A percentile compares a stretch with the other conserved stretches of the same genome.
phyloP scores from a whole-genome alignment of 805 yeast genomes.

The Hemisphaericaspora nanyangensis region DNA sequence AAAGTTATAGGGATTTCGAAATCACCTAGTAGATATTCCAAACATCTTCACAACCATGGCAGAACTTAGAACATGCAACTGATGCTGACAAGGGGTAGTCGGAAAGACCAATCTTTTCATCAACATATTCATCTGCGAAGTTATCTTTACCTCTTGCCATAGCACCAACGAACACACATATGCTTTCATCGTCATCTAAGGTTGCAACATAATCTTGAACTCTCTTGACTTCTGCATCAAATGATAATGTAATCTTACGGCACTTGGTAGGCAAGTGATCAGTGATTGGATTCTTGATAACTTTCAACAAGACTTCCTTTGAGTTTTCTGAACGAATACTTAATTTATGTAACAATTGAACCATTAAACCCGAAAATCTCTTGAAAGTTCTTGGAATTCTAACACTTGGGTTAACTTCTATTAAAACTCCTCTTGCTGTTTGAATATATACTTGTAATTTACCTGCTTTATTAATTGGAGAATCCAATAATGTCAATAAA shows the following conservation, averaged over 20 bases:
- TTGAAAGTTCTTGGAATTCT: constrained; percentile 98
- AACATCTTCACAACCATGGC: constrained; percentile 98
- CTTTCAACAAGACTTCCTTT: constrained; percentile 89
- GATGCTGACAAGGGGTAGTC: constrained; percentile 95
- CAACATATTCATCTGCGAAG: constrained; percentile 95
- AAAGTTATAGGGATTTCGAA: neutral
- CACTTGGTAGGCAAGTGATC: constrained; percentile 97
- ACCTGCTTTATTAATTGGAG: constrained; percentile 98
- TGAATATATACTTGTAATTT: constrained; percentile 93
- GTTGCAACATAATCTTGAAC: constrained; percentile 84
- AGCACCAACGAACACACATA: constrained; percentile 98
- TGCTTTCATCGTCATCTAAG: constrained; percentile 83
- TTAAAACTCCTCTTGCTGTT: constrained; percentile 89
- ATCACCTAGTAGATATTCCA: constrained; percentile 65
- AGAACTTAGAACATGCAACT: constrained; percentile 96
- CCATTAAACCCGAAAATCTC: constrained; percentile 97
- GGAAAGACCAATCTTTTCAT: constrained; percentile 93
- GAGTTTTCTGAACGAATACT: constrained; percentile 93
- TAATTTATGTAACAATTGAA: constrained; percentile 86
- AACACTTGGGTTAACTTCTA: constrained; percentile 94
- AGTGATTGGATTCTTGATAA: constrained; percentile 94
- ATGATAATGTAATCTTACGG: constrained; percentile 86
- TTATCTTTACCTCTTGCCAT: constrained; percentile 98
- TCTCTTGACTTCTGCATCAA: constrained; percentile 83
- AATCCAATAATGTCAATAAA: constrained; percentile 85